These are phyloP conservation scores for Phytophthora constricta DNA, from an alignment of 352 stramenopile genomes.

Conservation along the genomic window DNA sequence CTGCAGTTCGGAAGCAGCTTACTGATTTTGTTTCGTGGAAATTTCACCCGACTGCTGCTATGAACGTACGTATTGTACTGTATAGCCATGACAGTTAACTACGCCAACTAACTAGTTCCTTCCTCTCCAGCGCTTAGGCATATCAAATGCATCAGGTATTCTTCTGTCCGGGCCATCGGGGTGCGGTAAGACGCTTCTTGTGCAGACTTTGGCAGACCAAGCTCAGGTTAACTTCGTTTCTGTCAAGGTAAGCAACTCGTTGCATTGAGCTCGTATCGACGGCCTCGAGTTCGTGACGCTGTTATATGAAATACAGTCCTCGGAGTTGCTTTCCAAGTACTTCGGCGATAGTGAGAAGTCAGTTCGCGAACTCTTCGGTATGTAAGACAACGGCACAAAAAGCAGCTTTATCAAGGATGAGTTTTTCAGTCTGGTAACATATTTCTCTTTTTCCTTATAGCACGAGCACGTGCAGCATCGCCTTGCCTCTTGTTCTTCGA, in stretches of 20 bases:
- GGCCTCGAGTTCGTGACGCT: background rate
- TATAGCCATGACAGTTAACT: constrained; percentile 2
- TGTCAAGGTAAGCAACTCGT: constrained; percentile 70
- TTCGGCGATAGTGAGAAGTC: constrained; percentile 88
- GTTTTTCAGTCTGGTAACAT: constrained; percentile 3
- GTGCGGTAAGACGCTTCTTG: constrained; percentile 84
- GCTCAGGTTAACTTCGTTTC: constrained; percentile 81
- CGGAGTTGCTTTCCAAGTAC: constrained; percentile 87
- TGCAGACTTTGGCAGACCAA: constrained; percentile 66
- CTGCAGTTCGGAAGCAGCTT: constrained; percentile 59
- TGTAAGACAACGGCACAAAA: constrained; percentile 4
- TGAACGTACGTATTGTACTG: constrained; percentile 54
- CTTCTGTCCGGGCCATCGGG: constrained; percentile 82
- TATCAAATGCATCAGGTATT: constrained; percentile 73
- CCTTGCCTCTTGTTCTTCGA: constrained; percentile 89
- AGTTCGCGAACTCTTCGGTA: constrained; percentile 84
- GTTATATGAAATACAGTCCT: constrained; percentile 51
- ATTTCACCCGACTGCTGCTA: constrained; percentile 64
- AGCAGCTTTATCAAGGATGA: background rate
- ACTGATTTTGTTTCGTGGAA: constrained; percentile 73
- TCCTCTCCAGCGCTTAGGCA: constrained; percentile 56
- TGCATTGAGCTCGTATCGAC: too few relatives aligned
- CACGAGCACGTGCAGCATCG: constrained; percentile 67
- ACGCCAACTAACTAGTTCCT: constrained; percentile 12
- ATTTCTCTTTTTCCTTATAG: constrained; percentile 29